Evolutionary conservation across 129 eudicot species (phyloP).

Genomic region (Pittosporum tobira): DNA sequence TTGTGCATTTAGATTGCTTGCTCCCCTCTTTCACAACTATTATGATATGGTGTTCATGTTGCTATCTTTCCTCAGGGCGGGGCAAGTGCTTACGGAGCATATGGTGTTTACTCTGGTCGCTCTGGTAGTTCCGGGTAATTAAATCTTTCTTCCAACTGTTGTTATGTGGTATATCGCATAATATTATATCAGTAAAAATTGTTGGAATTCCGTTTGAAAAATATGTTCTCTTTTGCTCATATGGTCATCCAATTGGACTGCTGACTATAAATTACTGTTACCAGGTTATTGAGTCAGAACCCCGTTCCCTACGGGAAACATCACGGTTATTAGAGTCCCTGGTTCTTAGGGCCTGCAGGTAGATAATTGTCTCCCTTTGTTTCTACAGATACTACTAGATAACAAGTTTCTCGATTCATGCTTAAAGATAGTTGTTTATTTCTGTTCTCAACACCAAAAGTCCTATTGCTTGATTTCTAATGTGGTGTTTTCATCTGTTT

Average conservation of each 20-base stretch:
- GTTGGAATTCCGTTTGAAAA: background rate
- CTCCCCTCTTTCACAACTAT: background rate
- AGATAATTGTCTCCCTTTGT: conserved; percentile 13
- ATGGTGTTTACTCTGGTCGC: conserved; percentile 58
- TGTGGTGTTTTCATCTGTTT: conserved; percentile 17
- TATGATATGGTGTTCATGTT: background rate
- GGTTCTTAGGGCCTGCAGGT: conserved; percentile 16
- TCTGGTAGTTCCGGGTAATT: conserved; percentile 42
- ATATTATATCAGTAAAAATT: background rate
- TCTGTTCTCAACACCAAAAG: conserved; percentile 4
- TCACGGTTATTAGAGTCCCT: conserved; percentile 36
- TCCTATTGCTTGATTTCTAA: conserved; percentile 19
- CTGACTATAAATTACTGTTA: conserved; percentile 8
- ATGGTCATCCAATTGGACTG: background rate
- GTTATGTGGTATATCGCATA: background rate
- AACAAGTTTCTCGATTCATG: background rate
- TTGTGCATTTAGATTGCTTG: background rate
- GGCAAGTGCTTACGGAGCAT: conserved; percentile 54
- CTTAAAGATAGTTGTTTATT: background rate
- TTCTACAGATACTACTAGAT: background rate
- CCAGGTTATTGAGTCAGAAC: conserved; percentile 39
- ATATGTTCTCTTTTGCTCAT: background rate
- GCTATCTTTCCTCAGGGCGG: conserved; percentile 27
- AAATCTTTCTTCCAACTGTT: background rate
- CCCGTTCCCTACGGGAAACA: conserved; percentile 47